These are phyloP conservation scores for Saccharomycopsis hybrid DNA, from an alignment of 1,139 yeast genomes.

Conservation along the genomic window DNA sequence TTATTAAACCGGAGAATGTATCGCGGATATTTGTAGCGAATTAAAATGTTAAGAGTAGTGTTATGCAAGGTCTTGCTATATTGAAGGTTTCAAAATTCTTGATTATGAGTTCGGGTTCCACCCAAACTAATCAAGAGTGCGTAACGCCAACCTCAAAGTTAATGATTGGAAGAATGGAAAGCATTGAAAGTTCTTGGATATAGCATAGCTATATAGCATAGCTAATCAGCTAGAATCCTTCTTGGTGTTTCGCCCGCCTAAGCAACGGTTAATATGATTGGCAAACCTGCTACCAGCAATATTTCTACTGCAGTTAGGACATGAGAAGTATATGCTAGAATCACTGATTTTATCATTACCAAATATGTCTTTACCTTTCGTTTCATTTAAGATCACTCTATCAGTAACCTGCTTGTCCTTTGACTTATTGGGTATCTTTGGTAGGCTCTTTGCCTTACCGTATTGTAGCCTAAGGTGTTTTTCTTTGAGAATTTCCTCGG, in stretches of 20 bases:
- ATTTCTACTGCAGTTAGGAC: constrained; percentile 77
- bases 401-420: constrained; percentile 16
- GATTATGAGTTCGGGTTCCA: neutral
- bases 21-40: too few relatives aligned
- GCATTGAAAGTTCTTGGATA: neutral
- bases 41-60: too few relatives aligned
- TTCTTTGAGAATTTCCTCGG: constrained; percentile 20
- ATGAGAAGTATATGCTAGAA: constrained; percentile 52
- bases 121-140: constrained; percentile 4
- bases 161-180: neutral
- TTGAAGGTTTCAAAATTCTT: too few relatives aligned
- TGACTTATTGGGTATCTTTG: constrained; percentile 8
- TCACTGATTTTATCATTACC: constrained; percentile 41
- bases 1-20: too few relatives aligned
- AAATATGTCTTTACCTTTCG: constrained; percentile 37
- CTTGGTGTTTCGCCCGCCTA: constrained; percentile 44
- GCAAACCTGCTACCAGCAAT: constrained; percentile 92
- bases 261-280: constrained; percentile 83
- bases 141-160: too few relatives aligned
- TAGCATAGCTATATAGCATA: too few relatives aligned
- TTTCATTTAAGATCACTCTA: constrained; percentile 13
- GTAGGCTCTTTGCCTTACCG: constrained; percentile 17
- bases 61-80: too few relatives aligned
- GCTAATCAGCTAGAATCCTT: neutral
- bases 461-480: constrained; percentile 17